Conservation (phyloP, 2,329 filamentous ascomycete genomes). For the Colletotrichum karsti region DNA sequence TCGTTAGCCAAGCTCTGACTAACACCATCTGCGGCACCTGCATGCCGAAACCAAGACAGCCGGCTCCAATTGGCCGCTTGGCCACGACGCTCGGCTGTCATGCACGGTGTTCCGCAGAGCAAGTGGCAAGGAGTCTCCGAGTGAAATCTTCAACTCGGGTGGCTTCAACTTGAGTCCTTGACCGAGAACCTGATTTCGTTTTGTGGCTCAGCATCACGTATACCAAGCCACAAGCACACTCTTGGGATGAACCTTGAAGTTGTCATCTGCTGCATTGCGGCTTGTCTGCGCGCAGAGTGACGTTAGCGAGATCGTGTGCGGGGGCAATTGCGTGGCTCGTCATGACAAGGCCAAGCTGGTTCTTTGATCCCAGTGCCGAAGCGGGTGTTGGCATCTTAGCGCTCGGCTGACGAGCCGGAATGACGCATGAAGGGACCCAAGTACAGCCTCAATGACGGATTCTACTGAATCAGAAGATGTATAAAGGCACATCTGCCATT, state of each 20-base stretch:
- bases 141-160: background rate
- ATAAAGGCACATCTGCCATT: background rate
- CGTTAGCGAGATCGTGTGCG: conserved; percentile 13
- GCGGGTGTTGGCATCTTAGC: conserved; percentile 13
- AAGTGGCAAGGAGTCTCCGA: background rate
- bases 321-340: conserved; percentile 22
- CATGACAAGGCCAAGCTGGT: conserved; percentile 20
- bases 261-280: background rate
- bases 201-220: background rate
- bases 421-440: conserved; percentile 19
- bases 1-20: conserved; percentile 7
- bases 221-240: conserved; percentile 4
- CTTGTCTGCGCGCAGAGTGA: conserved; percentile 12
- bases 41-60: background rate
- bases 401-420: conserved; percentile 6
- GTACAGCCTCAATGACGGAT: background rate
- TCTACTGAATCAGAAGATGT: background rate
- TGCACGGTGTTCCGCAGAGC: background rate
- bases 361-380: background rate
- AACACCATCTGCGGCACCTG: background rate
- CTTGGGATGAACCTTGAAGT: background rate
- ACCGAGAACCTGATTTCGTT: background rate
- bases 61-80: background rate
- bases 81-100: background rate
- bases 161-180: conserved; percentile 10